phyloP scores from a whole-genome alignment of 2,329 filamentous ascomycete species.

The Scleromitrula shiraiana region DNA sequence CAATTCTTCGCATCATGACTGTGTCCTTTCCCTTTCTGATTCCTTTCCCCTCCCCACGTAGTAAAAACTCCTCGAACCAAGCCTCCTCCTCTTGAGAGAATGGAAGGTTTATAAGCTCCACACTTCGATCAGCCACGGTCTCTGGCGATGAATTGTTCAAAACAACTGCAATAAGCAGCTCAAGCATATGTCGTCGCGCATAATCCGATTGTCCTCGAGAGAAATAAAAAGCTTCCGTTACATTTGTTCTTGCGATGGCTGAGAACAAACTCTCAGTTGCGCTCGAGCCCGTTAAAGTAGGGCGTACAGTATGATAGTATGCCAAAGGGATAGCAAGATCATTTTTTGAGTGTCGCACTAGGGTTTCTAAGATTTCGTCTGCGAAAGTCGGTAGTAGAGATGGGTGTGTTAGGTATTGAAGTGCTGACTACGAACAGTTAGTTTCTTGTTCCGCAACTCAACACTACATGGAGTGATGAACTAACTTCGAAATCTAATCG shows the following conservation, averaged over 20 bases:
- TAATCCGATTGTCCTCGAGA: slow-evolving; percentile 55
- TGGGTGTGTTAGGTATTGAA: slow-evolving; percentile 72
- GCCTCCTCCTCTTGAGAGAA: slow-evolving; percentile 62
- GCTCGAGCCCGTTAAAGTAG: slow-evolving; percentile 56
- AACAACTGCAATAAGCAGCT: slow-evolving; percentile 53
- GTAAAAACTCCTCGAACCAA: slow-evolving; percentile 66
- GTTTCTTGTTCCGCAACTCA: slow-evolving; percentile 21
- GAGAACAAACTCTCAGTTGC: slow-evolving; percentile 61
- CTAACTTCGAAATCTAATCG: slow-evolving; percentile 56
- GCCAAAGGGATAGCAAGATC: slow-evolving; percentile 63
- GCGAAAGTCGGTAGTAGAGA: slow-evolving; percentile 73
- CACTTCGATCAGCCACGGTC: slow-evolving; percentile 45
- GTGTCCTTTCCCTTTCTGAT: slow-evolving; percentile 63
- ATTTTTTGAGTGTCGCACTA: slow-evolving; percentile 53
- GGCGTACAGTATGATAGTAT: slow-evolving; percentile 70
- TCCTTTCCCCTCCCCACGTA: slow-evolving; percentile 54
- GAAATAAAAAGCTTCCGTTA: slow-evolving; percentile 69
- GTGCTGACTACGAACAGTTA: slow-evolving; percentile 43
- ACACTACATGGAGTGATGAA: not conserved
- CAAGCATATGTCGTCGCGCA: slow-evolving; percentile 57
- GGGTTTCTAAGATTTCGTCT: slow-evolving; percentile 67
- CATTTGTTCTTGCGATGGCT: slow-evolving; percentile 57
- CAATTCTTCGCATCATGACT: slow-evolving; percentile 64
- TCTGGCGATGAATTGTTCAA: slow-evolving; percentile 36
- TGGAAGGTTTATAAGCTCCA: slow-evolving; percentile 65